phyloP scores from a whole-genome alignment of 2,329 filamentous ascomycete species.

The Rhynchosporium agropyri region DNA sequence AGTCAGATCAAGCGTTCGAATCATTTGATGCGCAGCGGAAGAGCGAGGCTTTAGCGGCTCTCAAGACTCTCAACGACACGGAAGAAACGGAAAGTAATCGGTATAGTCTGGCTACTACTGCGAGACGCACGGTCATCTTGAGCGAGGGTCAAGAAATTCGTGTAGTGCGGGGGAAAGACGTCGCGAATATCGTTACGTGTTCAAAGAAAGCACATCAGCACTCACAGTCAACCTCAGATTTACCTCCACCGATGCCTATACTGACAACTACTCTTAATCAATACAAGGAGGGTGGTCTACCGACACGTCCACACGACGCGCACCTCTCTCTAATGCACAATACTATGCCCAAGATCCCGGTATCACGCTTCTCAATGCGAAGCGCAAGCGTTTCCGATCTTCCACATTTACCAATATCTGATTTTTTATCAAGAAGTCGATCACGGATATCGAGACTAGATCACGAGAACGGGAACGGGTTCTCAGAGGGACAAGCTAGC shows the following conservation, averaged over 20 bases:
- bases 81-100: background rate
- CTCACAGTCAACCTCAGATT: too few species aligned
- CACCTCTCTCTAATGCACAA: background rate
- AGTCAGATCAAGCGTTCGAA: conserved; percentile 7
- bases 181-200: conserved; percentile 23
- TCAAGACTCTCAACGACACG: background rate
- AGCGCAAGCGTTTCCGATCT: conserved; percentile 1
- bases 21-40: conserved; percentile 3
- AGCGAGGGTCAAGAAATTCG: conserved; percentile 15
- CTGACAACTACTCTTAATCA: background rate
- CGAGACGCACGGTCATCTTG: conserved; percentile 13
- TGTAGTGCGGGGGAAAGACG: conserved; percentile 20
- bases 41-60: conserved; percentile 4
- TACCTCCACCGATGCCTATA: conserved; percentile 1
- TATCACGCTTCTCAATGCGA: conserved; percentile 7
- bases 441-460: conserved; percentile 1
- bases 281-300: background rate
- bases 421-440: background rate
- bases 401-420: too few species aligned
- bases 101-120: conserved; percentile 4
- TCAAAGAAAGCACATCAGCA: conserved; percentile 6
- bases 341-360: background rate
- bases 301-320: background rate
- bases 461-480: background rate
- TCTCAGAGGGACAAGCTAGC: conserved; percentile 1